Percentiles rank a stretch among this genome's conserved stretches.
phyloP scores from a whole-genome alignment of 345 rosid genomes.

The Dimocarpus longan region DNA sequence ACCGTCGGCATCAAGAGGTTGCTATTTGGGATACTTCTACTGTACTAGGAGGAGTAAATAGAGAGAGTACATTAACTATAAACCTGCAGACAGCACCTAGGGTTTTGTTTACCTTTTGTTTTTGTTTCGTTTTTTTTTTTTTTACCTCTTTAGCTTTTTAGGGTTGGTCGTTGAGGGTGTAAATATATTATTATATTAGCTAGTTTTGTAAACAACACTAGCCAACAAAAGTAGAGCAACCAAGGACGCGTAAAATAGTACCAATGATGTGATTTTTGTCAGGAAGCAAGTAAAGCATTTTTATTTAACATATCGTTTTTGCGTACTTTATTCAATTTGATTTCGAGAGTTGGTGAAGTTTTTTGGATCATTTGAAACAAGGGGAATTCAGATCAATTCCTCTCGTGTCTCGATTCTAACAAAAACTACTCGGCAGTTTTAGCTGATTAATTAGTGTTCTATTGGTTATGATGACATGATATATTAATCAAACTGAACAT shows the following conservation, averaged over 20 bases:
- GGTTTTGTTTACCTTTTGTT: slow-evolving; percentile 1
- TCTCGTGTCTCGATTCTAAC: neutral
- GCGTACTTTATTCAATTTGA: slow-evolving; percentile 24
- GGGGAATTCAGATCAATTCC: neutral
- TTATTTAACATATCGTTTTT: neutral
- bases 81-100: slow-evolving; percentile 4
- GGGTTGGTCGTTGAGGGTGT: slow-evolving; percentile 27
- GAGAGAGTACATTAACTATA: neutral
- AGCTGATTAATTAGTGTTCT: too few relatives aligned
- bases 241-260: slow-evolving; percentile 20
- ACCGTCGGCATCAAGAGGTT: slow-evolving; percentile 39
- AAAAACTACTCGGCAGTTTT: neutral
- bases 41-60: neutral
- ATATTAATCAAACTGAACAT: too few relatives aligned
- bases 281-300: neutral
- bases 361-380: slow-evolving; percentile 11
- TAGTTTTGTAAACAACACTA: neutral
- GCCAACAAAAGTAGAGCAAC: neutral
- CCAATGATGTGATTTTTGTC: slow-evolving; percentile 15
- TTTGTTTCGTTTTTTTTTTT: slow-evolving; percentile 20
- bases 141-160: neutral
- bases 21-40: slow-evolving; percentile 12
- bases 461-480: too few relatives aligned
- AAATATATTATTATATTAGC: neutral
- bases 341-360: slow-evolving; percentile 20